Conservation (phyloP, 2,329 filamentous ascomycete genomes). For the Aspergillus phoenicis region DNA sequence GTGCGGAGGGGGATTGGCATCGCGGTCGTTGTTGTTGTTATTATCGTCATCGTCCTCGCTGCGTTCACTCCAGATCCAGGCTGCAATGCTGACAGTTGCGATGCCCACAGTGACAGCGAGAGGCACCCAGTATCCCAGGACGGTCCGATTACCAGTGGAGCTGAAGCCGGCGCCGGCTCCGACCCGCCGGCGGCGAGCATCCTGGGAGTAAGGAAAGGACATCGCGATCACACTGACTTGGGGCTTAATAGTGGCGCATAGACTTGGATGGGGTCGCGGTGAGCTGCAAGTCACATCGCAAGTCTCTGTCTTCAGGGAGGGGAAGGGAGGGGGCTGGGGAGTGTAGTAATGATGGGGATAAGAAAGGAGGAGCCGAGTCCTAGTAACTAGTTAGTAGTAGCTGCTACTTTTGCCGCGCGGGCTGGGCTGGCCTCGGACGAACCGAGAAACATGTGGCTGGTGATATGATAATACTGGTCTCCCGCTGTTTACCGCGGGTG, state of each 20-base stretch:
- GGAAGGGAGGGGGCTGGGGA: conserved; percentile 14
- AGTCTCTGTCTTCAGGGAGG: conserved; percentile 20
- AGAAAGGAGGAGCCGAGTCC: conserved; percentile 22
- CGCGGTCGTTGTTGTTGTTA: conserved; percentile 61
- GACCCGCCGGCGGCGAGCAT: conserved; percentile 41
- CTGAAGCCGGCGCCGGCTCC: conserved; percentile 46
- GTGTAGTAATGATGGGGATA: conserved; percentile 9
- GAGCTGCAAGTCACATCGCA: conserved; percentile 37
- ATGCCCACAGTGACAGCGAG: conserved; percentile 83
- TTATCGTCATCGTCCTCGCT: conserved; percentile 69
- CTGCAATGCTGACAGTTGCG: conserved; percentile 80
- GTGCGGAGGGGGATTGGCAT: conserved; percentile 54
- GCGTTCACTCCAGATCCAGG: conserved; percentile 93
- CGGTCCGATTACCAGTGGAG: conserved; percentile 44
- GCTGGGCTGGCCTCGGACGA: conserved; percentile 37
- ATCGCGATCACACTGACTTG: conserved; percentile 35
- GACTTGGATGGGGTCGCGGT: conserved; percentile 27
- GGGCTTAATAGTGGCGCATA: conserved; percentile 33
- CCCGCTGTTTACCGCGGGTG: conserved; percentile 28
- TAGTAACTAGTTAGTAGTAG: background rate
- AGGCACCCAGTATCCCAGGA: conserved; percentile 78
- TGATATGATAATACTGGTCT: conserved; percentile 23
- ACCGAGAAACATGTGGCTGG: conserved; percentile 47
- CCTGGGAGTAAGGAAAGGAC: conserved; percentile 42
- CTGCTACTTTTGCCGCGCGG: conserved; percentile 19